Evolutionary conservation across 1,139 yeast species (phyloP).

Genomic region (Debaryomycetaceae sp.): DNA sequence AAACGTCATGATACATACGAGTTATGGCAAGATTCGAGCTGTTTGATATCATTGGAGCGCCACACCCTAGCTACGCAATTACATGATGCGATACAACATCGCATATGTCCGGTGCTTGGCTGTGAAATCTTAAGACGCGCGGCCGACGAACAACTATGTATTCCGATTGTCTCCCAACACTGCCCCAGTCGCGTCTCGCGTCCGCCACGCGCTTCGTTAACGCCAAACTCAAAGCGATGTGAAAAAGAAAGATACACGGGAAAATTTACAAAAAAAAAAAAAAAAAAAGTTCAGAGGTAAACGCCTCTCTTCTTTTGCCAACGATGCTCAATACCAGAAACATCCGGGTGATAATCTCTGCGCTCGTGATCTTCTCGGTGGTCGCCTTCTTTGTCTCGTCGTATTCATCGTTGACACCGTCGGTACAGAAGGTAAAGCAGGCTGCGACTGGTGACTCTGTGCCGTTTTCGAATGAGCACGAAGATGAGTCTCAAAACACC

Average conservation of each 20-base stretch:
- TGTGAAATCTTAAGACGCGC: no score
- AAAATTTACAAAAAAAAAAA: neutral
- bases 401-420: constrained; percentile 22
- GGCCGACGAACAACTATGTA: no score
- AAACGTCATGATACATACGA: no score
- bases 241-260: neutral
- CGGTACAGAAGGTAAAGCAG: constrained; percentile 25
- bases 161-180: no score
- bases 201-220: no score
- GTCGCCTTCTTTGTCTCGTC: constrained; percentile 36
- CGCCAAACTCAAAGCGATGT: no score
- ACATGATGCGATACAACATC: no score
- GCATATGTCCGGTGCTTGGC: no score
- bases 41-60: no score
- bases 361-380: constrained; percentile 30
- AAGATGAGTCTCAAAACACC: constrained; percentile 25
- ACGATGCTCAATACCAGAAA: constrained; percentile 35
- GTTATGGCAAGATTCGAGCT: no score
- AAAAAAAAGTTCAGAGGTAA: neutral
- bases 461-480: constrained; percentile 11
- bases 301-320: neutral
- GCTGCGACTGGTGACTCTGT: constrained; percentile 20
- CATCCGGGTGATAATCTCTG: constrained; percentile 32
- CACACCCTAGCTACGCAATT: no score
- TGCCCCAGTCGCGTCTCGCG: no score